phyloP scores from a whole-genome alignment of 2,329 filamentous ascomycete species.

The Hypoxylon rubiginosum region DNA sequence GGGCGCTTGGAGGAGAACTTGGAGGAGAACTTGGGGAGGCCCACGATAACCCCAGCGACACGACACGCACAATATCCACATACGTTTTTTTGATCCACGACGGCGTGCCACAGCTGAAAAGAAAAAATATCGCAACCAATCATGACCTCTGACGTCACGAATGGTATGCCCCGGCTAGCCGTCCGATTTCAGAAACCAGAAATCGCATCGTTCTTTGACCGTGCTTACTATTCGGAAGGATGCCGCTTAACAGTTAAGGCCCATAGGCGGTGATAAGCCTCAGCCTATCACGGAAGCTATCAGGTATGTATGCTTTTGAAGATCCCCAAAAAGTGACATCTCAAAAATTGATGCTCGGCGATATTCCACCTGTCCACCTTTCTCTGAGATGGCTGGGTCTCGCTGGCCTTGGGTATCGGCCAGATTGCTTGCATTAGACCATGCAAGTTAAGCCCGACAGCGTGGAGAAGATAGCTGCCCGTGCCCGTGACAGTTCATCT shows the following conservation, averaged over 20 bases:
- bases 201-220: background rate
- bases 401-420: constrained; percentile 6
- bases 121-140: constrained; percentile 8
- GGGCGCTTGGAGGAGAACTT: background rate
- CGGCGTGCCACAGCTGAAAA: constrained; percentile 2
- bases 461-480: constrained; percentile 13
- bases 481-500: background rate
- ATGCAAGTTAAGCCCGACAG: constrained; percentile 14
- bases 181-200: background rate
- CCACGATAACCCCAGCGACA: constrained; percentile 4
- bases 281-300: constrained; percentile 4
- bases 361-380: no score
- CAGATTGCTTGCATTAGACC: constrained; percentile 23
- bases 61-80: constrained; percentile 6
- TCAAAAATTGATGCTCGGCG: constrained; percentile 13
- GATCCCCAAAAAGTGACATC: constrained; percentile 9
- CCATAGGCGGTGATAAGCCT: background rate
- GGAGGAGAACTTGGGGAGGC: background rate
- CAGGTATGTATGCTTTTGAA: constrained; percentile 1
- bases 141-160: constrained; percentile 22
- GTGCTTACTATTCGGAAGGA: constrained; percentile 31
- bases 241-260: background rate
- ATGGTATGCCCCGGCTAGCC: background rate
- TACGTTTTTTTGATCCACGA: constrained; percentile 5
- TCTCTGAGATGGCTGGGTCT: constrained; percentile 2